These are phyloP conservation scores for Phaffomyces antillensis DNA, from an alignment of 805 yeast genomes.

Conservation along the genomic window DNA sequence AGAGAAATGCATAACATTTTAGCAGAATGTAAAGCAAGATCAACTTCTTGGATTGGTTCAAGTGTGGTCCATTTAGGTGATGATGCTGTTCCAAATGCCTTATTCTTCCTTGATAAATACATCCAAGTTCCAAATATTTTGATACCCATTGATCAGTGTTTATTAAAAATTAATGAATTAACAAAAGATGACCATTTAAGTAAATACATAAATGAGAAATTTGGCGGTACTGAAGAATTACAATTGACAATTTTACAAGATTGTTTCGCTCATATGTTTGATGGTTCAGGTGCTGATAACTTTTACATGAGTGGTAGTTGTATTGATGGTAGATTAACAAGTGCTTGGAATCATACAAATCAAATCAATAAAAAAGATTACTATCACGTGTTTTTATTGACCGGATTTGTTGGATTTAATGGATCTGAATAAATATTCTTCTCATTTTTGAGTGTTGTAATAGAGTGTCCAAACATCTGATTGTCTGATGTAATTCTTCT, in stretches of 20 bases:
- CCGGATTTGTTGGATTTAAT: conserved; percentile 72
- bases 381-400: conserved; percentile 49
- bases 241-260: conserved; percentile 37
- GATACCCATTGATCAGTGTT: conserved; percentile 60
- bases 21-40: conserved; percentile 52
- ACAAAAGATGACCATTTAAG: conserved; percentile 38
- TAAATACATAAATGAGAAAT: conserved; percentile 51
- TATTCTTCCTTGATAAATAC: conserved; percentile 73
- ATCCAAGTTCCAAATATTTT: conserved; percentile 72
- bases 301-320: conserved; percentile 81
- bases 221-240: conserved; percentile 47
- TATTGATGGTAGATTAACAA: conserved; percentile 74
- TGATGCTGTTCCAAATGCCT: conserved; percentile 76
- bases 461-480: no score
- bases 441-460: no score
- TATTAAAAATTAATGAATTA: conserved; percentile 48
- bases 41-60: conserved; percentile 73
- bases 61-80: conserved; percentile 78
- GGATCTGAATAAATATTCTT: conserved; percentile 39
- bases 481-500: no score
- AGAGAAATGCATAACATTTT: conserved; percentile 66
- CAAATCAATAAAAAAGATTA: conserved; percentile 61
- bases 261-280: conserved; percentile 43
- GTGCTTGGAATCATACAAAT: conserved; percentile 82
- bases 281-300: conserved; percentile 80